Conservation (phyloP, 176 grass and related monocot species). For the Triticum aestivum region DNA sequence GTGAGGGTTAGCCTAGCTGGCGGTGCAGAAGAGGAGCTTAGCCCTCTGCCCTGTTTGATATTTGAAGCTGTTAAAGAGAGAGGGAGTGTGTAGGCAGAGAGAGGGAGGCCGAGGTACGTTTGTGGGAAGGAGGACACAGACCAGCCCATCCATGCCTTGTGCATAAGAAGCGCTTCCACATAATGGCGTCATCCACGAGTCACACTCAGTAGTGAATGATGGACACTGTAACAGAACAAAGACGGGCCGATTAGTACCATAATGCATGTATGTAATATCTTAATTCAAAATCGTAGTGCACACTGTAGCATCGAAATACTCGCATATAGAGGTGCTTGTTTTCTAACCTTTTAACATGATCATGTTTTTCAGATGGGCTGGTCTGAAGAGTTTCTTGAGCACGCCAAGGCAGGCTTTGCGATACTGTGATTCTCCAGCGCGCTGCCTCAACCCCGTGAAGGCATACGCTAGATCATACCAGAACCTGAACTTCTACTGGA, state of each 20-base stretch:
- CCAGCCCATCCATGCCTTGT: neutral
- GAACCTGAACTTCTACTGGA: slow-evolving; percentile 72
- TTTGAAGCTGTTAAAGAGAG: no score
- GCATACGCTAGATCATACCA: slow-evolving; percentile 50
- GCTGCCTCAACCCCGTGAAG: neutral
- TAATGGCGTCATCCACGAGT: neutral
- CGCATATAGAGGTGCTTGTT: neutral
- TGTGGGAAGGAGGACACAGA: no score
- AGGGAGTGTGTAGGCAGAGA: no score
- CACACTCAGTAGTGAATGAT: neutral
- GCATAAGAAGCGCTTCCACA: neutral
- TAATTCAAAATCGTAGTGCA: no score
- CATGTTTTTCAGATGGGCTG: slow-evolving; percentile 31
- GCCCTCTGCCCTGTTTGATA: no score
- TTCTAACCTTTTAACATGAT: neutral
- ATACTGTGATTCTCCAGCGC: slow-evolving; percentile 6
- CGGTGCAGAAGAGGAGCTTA: no score
- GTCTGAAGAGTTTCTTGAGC: slow-evolving; percentile 46
- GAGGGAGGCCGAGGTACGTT: no score
- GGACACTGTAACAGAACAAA: neutral
- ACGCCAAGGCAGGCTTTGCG: slow-evolving; percentile 25
- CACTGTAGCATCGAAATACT: neutral
- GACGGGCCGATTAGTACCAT: no score
- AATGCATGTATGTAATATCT: no score
- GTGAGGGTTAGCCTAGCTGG: no score